These are phyloP conservation scores for Truncatella angustata DNA, from an alignment of 2,329 filamentous ascomycete genomes.

Conservation along the genomic window DNA sequence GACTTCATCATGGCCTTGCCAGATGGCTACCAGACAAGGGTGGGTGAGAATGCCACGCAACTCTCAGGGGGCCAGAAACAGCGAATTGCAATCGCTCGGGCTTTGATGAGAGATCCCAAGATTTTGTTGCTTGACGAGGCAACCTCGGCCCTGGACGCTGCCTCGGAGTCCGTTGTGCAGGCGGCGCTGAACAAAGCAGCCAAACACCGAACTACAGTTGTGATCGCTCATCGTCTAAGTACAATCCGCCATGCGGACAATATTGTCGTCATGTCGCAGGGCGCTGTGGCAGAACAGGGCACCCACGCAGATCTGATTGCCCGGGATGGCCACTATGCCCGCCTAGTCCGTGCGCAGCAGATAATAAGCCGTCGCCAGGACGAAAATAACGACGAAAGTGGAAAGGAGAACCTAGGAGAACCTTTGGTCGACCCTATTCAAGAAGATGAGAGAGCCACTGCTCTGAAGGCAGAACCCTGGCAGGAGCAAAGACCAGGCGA, in stretches of 20 bases:
- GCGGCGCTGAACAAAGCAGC: conserved; percentile 78
- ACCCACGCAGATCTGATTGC: conserved; percentile 73
- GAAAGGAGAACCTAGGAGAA: neutral
- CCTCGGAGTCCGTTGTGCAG: conserved; percentile 78
- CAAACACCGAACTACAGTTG: conserved; percentile 85
- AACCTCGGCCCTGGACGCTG: conserved; percentile 72
- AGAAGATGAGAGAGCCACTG: neutral
- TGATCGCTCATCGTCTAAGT: conserved; percentile 85
- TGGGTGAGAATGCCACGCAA: conserved; percentile 83
- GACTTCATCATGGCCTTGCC: conserved; percentile 82
- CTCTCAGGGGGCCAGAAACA: conserved; percentile 93
- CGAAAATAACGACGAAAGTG: neutral
- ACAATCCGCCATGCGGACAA: conserved; percentile 94
- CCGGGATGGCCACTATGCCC: conserved; percentile 69
- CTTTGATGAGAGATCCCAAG: conserved; percentile 85
- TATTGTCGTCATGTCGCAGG: conserved; percentile 96
- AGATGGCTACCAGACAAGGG: conserved; percentile 81
- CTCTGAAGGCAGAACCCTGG: too few species aligned
- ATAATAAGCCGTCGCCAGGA: neutral
- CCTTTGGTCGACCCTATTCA: neutral
- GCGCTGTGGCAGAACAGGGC: conserved; percentile 79
- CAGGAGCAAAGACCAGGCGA: too few species aligned
- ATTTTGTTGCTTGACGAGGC: conserved; percentile 83
- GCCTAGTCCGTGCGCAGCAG: conserved; percentile 73
- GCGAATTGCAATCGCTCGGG: conserved; percentile 88